A percentile compares a stretch with the other conserved stretches of the same genome.
These are phyloP conservation scores for Phycomyces blakesleeanus DNA, from an alignment of 192 early-diverging fungal genomes.

Conservation along the genomic window DNA sequence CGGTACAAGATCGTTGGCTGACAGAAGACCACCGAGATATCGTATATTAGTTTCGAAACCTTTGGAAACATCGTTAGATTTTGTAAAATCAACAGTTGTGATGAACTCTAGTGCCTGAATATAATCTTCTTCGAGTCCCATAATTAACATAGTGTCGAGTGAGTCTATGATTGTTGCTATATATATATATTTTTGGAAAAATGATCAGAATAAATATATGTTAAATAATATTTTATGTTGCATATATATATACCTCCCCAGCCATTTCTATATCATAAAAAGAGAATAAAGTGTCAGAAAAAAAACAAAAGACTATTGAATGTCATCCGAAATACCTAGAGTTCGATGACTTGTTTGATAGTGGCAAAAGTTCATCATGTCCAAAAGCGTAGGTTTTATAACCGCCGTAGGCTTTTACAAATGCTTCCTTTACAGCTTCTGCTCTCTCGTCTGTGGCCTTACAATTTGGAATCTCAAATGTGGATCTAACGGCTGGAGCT, in stretches of 20 bases:
- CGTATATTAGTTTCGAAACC: constrained; percentile 86
- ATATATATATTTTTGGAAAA: no score
- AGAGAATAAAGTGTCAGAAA: constrained; percentile 7
- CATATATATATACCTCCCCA: constrained; percentile 41
- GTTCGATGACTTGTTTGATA: constrained; percentile 25
- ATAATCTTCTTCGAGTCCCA: constrained; percentile 56
- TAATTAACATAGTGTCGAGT: constrained; percentile 83
- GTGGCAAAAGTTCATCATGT: constrained; percentile 55
- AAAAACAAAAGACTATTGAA: neutral
- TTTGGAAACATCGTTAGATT: constrained; percentile 40
- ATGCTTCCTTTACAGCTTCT: constrained; percentile 52
- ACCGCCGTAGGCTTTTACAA: constrained; percentile 63
- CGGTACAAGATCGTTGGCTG: constrained; percentile 75
- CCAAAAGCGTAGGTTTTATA: constrained; percentile 76
- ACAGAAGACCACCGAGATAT: constrained; percentile 70
- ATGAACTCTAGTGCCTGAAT: constrained; percentile 13
- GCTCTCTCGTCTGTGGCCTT: constrained; percentile 21
- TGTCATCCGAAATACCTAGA: no score
- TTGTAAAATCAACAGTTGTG: constrained; percentile 46
- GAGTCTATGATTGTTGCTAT: constrained; percentile 76
- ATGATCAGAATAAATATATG: neutral
- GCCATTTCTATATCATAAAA: constrained; percentile 38
- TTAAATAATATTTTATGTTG: neutral
- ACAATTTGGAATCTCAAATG: neutral
- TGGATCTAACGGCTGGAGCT: neutral